Base-by-base conservation (phyloP, 139 green algal species). In the Chlamydomonas sphaeroides region DNA sequence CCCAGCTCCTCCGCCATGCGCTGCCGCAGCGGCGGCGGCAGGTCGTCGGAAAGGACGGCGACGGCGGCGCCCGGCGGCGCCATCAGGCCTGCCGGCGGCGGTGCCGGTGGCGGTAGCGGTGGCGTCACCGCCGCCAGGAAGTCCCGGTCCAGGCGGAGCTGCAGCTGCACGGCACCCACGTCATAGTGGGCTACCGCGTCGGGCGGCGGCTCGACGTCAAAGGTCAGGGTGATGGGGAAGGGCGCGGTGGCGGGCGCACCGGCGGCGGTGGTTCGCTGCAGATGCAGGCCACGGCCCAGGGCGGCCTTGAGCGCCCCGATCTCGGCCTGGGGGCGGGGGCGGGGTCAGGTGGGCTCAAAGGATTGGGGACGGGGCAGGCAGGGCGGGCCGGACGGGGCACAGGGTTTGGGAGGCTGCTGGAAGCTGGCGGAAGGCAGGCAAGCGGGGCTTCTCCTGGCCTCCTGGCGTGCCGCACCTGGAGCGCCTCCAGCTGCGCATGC, bases 151-250 rank as follows among this genome's bases (percentile, higher is more conserved):
- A 80, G 61, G 3, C 5, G 20, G 32, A 82, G 72, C n/a, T 38
- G 75, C 20, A 82, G 21, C 17, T 5, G 42, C 5, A 82, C 42
- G 11, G 75, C 33, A 18, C 39, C 42, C 5, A 77, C 78, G 66
- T 77, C 78, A n/a, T 84, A 75, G 49, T 84, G 66, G 10, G 53
- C 17, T 5, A 49, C 35, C 23, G 65, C 78, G 49, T 33, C 36
- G 1, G 65, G 11, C 5, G 78, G 78, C 38, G 78, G 65, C 28
- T 75, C 65, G 14, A 84, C 49, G 20, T 59, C 17, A 26, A 77
- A 33, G 18, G 65, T 77, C 23, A 84, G 35, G 5, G 45, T 42
- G 65, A 82, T 73, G 32, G 75, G 75, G 75, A 82, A 82, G 75
- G 75, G 75, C 62, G 75, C 62, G 3, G 75, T 84, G 51, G 48